Evolutionary conservation across 2,329 filamentous ascomycete species (phyloP).

Genomic region (Ascochyta rabiei): DNA sequence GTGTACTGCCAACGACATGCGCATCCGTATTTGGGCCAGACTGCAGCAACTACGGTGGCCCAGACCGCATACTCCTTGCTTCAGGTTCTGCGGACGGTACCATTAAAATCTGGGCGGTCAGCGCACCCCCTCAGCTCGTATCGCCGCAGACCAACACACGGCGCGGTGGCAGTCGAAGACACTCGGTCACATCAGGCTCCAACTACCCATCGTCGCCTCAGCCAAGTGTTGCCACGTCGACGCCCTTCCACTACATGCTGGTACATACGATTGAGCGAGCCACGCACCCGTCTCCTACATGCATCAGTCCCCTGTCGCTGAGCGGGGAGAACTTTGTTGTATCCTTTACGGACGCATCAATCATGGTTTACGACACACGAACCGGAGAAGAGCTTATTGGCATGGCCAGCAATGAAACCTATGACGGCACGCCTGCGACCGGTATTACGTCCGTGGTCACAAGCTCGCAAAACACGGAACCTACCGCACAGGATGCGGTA

Average conservation of each 20-base stretch:
- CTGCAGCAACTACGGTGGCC: slow-evolving; percentile 73
- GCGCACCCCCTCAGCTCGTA: slow-evolving; percentile 82
- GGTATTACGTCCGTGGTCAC: slow-evolving; percentile 91
- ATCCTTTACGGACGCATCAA: slow-evolving; percentile 86
- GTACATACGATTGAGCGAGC: slow-evolving; percentile 82
- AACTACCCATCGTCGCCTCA: slow-evolving; percentile 91
- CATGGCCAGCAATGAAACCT: slow-evolving; percentile 94
- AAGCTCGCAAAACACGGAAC: slow-evolving; percentile 80
- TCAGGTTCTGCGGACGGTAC: slow-evolving; percentile 91
- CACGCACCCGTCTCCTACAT: slow-evolving; percentile 79
- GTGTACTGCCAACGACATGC: slow-evolving; percentile 83
- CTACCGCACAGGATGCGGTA: slow-evolving; percentile 62
- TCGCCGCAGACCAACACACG: slow-evolving; percentile 78
- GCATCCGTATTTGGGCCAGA: slow-evolving; percentile 78
- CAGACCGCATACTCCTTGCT: slow-evolving; percentile 87
- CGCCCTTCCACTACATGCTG: slow-evolving; percentile 85
- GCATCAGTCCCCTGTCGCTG: slow-evolving; percentile 85
- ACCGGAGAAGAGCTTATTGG: slow-evolving; percentile 88
- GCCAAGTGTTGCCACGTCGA: slow-evolving; percentile 81
- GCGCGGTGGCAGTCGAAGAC: slow-evolving; percentile 78
- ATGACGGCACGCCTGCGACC: slow-evolving; percentile 81
- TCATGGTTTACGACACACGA: slow-evolving; percentile 89
- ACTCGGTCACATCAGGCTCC: slow-evolving; percentile 93
- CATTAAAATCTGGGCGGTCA: slow-evolving; percentile 93
- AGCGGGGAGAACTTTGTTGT: slow-evolving; percentile 90